Conservation (phyloP, 345 rosid genomes). For the Salix viminalis region DNA sequence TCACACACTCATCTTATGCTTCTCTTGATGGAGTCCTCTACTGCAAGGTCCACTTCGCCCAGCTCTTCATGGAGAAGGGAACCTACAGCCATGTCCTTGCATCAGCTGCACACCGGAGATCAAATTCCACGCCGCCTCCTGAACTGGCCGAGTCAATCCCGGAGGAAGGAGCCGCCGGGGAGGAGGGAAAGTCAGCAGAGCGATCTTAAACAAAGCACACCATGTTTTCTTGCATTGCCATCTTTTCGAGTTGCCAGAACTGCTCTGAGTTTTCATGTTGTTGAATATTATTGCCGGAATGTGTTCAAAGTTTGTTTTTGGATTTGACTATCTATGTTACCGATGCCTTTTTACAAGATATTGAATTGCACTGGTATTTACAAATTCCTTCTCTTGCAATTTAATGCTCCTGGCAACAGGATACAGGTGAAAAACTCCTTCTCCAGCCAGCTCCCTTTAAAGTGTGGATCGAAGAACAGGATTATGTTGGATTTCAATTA, state of each 20-base stretch:
- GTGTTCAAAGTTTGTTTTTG: not conserved
- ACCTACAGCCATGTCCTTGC: conserved; percentile 78
- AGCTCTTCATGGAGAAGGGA: conserved; percentile 87
- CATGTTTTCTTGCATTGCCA: not conserved
- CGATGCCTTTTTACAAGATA: not conserved
- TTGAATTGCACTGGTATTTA: not conserved
- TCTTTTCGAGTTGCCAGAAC: not conserved
- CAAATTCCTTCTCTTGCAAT: not conserved
- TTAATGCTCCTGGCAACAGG: not conserved
- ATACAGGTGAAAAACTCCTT: not conserved
- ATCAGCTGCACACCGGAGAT: conserved; percentile 59
- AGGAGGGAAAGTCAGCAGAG: conserved; percentile 5
- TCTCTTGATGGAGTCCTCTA: conserved; percentile 72
- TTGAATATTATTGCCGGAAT: not conserved
- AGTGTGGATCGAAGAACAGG: not conserved
- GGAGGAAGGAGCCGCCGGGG: conserved; percentile 1
- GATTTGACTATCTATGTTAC: not conserved
- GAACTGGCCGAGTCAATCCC: conserved; percentile 35
- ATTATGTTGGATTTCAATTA: not conserved
- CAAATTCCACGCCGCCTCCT: conserved; percentile 47
- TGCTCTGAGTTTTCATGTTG: not conserved
- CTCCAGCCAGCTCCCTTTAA: not conserved
- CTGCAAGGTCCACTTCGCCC: conserved; percentile 88
- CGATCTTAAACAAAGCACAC: not conserved
- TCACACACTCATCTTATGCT: conserved; percentile 71